These are phyloP conservation scores for Talaromyces sp. DNA, from an alignment of 2,329 filamentous ascomycete genomes.

Conservation along the genomic window DNA sequence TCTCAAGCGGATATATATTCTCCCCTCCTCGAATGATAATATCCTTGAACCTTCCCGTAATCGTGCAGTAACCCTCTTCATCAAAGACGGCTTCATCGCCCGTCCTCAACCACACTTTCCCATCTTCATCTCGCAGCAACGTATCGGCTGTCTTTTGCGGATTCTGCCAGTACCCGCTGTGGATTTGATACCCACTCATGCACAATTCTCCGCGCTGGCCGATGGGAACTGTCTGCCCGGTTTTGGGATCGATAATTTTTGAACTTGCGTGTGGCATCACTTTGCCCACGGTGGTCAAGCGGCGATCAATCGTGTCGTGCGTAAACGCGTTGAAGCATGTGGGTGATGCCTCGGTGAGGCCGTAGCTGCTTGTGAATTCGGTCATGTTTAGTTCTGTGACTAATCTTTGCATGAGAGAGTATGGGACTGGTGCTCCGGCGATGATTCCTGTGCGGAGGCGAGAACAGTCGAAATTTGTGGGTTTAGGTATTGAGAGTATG, in stretches of 20 bases:
- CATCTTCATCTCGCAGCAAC: slow-evolving; percentile 61
- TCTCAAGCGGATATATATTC: slow-evolving; percentile 71
- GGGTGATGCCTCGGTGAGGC: slow-evolving; percentile 71
- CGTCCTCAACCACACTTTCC: slow-evolving; percentile 61
- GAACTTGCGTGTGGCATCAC: slow-evolving; percentile 72
- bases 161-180: slow-evolving; percentile 46
- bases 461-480: slow-evolving; percentile 47
- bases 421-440: slow-evolving; percentile 72
- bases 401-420: slow-evolving; percentile 70
- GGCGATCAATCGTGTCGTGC: slow-evolving; percentile 63
- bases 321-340: slow-evolving; percentile 79
- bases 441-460: slow-evolving; percentile 72
- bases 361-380: slow-evolving; percentile 67
- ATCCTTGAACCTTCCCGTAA: slow-evolving; percentile 74
- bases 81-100: slow-evolving; percentile 57
- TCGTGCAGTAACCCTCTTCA: slow-evolving; percentile 63
- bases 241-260: slow-evolving; percentile 66
- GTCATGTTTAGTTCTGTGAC: slow-evolving; percentile 70
- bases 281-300: slow-evolving; percentile 70
- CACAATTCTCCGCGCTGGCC: slow-evolving; percentile 71
- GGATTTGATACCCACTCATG: slow-evolving; percentile 73
- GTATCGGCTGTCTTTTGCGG: slow-evolving; percentile 65
- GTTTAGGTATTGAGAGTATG: slow-evolving; percentile 50
- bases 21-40: slow-evolving; percentile 75
- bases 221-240: slow-evolving; percentile 62